These are phyloP conservation scores for Saccharum officinarum DNA, from an alignment of 176 grass and related monocot genomes.

Conservation along the genomic window DNA sequence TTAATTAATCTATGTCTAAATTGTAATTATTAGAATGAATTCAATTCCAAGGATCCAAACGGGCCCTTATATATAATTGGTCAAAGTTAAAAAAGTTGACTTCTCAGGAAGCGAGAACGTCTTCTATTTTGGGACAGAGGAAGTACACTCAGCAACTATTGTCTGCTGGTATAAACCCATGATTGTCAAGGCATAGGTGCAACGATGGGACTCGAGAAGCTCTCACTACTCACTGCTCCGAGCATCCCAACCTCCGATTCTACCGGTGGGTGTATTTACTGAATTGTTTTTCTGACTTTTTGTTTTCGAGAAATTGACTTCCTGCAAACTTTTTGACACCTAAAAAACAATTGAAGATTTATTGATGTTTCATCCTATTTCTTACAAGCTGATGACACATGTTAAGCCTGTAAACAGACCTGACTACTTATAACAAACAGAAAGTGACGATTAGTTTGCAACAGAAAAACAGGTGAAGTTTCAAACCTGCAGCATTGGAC, in stretches of 20 bases:
- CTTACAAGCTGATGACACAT: not conserved
- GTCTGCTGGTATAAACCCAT: not conserved
- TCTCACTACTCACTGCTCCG: not conserved
- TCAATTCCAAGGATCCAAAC: no score
- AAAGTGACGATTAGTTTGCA: not conserved
- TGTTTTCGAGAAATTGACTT: not conserved
- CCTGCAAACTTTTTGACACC: not conserved
- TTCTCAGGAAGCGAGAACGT: no score
- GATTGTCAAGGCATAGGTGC: not conserved
- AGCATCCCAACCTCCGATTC: constrained; percentile 2
- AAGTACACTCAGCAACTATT: not conserved
- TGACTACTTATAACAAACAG: not conserved
- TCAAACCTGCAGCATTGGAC: constrained; percentile 37
- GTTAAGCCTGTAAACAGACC: not conserved
- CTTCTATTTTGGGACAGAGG: no score
- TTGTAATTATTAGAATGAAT: no score
- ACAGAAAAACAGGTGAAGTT: constrained; percentile 6
- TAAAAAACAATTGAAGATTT: not conserved
- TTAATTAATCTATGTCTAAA: no score
- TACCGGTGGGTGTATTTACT: not conserved
- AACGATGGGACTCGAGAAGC: not conserved
- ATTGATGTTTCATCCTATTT: not conserved
- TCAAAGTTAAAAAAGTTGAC: no score
- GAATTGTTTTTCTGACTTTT: not conserved
- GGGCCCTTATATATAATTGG: no score